Evolutionary conservation across 1,284 basidiomycete species (phyloP), one percentile per base, ranked within the genome.

Genomic region (Schizophyllum amplum): DNA sequence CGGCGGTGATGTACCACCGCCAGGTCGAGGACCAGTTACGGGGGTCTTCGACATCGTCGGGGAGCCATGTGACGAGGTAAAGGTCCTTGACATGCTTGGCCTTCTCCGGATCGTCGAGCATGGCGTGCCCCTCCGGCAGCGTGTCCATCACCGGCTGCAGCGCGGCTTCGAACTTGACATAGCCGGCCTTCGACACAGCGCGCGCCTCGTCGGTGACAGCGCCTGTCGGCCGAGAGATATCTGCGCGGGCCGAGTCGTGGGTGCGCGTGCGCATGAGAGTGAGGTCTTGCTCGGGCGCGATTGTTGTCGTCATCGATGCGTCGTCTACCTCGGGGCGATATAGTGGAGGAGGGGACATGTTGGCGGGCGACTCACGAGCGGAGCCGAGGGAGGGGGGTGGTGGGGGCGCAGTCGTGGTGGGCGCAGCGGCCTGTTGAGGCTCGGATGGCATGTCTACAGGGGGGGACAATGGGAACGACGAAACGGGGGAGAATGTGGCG

Each of bases 21-120:
- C 65, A 67, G 11, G 50, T 15, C 9, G 62, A 62, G 1, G 63
- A 64, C 67, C 68, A 73, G 48, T 71, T 71, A 52, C 68, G 65
- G 2, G 71, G 71, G 62, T 73, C 68, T 49, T 69, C 66, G 9
- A 68, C 69, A 54, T 72, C 71, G 54, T 68, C 60, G 24, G 60
- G 58, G 21, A 59, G 62, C 65, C 67, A 71, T 1, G 64, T 66
- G 42, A 74, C 72, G 49, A 71, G 64, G 56, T 70, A 64, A n/a
- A 66, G 58, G 20, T 71, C 65, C 17, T 64, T 64, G 51, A 72
- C 63, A 46, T 59, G 54, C 46, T 62, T 59, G 11, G 67, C 69
- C 63, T 69, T 71, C 58, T 74, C 72, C 13, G 68, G 67, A 55
- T 72, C 70, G 21, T 54, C 52, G 22, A 48, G 21, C 17, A 57